phyloP scores from a whole-genome alignment of 2,329 filamentous ascomycete genomes.

The Pseudogymnoascus sp. region DNA sequence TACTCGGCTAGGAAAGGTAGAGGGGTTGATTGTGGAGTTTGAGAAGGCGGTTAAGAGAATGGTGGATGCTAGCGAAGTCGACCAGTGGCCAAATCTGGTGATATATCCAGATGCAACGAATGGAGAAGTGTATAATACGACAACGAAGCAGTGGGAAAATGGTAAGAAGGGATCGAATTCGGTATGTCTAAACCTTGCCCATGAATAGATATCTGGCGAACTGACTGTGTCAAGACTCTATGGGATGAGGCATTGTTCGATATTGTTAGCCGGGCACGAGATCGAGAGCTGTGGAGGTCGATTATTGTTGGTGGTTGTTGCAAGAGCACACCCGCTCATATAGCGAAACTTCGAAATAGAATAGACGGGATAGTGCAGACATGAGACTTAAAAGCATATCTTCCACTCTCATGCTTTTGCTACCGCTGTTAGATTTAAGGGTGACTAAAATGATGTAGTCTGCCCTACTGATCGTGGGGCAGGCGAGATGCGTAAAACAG shows the following conservation, averaged over 20 bases:
- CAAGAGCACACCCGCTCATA: conserved; percentile 31
- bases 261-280: conserved; percentile 26
- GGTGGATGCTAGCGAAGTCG: conserved; percentile 28
- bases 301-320: conserved; percentile 40
- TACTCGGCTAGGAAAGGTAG: conserved; percentile 57
- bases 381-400: background rate
- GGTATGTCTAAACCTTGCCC: conserved; percentile 9
- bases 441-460: background rate
- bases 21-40: conserved; percentile 45
- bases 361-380: background rate
- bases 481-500: background rate
- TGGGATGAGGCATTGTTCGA: conserved; percentile 33
- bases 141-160: conserved; percentile 51
- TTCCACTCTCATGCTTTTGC: background rate
- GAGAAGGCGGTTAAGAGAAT: conserved; percentile 40
- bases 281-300: conserved; percentile 22
- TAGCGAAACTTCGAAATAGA: conserved; percentile 28
- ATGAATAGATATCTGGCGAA: conserved; percentile 9
- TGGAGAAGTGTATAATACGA: conserved; percentile 59
- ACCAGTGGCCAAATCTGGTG: conserved; percentile 46
- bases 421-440: background rate
- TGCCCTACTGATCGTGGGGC: background rate
- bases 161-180: conserved; percentile 23
- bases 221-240: conserved; percentile 12
- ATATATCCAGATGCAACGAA: conserved; percentile 64